Percentiles rank a stretch among this genome's conserved stretches.
Evolutionary conservation across 192 early-diverging fungal genomes (phyloP).

Genomic region (Jimgerdemannia lactiflua): DNA sequence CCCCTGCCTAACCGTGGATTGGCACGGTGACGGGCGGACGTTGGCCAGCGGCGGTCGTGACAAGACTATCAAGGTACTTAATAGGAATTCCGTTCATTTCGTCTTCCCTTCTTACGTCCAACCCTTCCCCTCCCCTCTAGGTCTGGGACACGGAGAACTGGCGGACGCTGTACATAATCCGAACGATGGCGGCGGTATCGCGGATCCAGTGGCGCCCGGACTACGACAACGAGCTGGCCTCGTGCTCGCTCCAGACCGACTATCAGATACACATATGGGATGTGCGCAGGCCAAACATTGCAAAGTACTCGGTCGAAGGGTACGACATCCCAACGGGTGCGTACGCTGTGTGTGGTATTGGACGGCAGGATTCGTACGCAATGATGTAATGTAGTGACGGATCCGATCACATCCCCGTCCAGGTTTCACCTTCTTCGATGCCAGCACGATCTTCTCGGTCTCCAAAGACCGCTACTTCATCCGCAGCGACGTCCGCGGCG

Average conservation of each 20-base stretch:
- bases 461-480: slow-evolving; percentile 78
- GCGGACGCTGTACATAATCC: slow-evolving; percentile 55
- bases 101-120: too few species aligned
- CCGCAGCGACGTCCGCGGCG: slow-evolving; percentile 48
- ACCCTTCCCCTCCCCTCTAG: too few species aligned
- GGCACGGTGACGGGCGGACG: slow-evolving; percentile 62
- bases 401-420: neutral
- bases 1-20: slow-evolving; percentile 70
- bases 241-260: slow-evolving; percentile 60
- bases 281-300: slow-evolving; percentile 62
- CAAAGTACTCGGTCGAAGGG: slow-evolving; percentile 63
- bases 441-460: slow-evolving; percentile 61
- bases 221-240: slow-evolving; percentile 67
- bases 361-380: too few species aligned
- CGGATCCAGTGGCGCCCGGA: slow-evolving; percentile 73
- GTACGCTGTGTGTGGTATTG: neutral
- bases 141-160: slow-evolving; percentile 66
- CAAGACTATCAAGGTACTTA: slow-evolving; percentile 68
- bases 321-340: slow-evolving; percentile 73
- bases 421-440: slow-evolving; percentile 68
- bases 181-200: slow-evolving; percentile 63
- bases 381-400: neutral
- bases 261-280: slow-evolving; percentile 72
- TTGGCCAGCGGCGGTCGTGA: slow-evolving; percentile 81
- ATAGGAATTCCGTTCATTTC: too few species aligned